Percentiles rank a stretch among this genome's conserved stretches.
Conservation (phyloP, 208 protist species). For the Wallacemonas collosoma region DNA sequence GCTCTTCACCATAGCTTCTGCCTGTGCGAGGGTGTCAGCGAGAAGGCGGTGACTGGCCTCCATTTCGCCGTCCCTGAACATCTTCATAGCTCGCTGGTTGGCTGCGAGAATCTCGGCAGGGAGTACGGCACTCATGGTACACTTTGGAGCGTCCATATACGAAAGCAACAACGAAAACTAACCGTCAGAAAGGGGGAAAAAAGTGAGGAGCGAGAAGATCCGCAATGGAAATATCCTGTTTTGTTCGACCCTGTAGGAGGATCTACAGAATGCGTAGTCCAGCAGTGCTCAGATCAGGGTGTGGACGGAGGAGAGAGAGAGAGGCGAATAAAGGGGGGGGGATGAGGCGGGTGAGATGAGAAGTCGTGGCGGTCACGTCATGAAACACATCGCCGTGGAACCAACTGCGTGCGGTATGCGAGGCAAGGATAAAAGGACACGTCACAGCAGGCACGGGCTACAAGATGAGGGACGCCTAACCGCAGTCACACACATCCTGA, state of each 20-base stretch:
- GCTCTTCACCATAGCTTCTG: constrained; percentile 24
- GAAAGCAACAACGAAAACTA: constrained; percentile 15
- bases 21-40: constrained; percentile 29
- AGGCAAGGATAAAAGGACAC: no score
- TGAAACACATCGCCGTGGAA: no score
- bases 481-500: no score
- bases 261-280: no score
- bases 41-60: constrained; percentile 39
- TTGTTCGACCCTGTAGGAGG: no score
- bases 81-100: constrained; percentile 76
- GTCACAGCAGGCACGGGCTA: no score
- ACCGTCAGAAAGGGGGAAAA: constrained; percentile 7
- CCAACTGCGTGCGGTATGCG: no score
- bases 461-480: no score
- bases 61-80: constrained; percentile 46
- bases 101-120: constrained; percentile 4
- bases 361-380: no score
- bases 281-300: not conserved
- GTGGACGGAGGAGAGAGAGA: not conserved
- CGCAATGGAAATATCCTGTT: no score
- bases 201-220: not conserved
- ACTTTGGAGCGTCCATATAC: not conserved
- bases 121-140: not conserved
- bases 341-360: no score
- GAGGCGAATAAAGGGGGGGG: not conserved